Conservation (phyloP, 2,329 filamentous ascomycete genomes). For the Penicillium sp. region DNA sequence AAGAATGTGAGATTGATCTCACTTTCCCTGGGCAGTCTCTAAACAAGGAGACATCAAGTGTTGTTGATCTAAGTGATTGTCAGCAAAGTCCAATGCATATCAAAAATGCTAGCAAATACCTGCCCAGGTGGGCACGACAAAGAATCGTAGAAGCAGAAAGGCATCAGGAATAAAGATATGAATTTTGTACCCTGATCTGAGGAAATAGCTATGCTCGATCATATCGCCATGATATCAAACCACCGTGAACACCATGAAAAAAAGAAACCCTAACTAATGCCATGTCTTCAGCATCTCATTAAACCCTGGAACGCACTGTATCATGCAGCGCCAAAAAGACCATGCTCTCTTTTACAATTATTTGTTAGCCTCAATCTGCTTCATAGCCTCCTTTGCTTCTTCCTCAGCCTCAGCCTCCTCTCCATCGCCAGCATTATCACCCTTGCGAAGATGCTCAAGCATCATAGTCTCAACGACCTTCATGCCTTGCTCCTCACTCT, state of each 20-base stretch:
- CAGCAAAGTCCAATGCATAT: no score
- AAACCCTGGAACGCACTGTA: background rate
- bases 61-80: no score
- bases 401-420: background rate
- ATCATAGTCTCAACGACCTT: constrained; percentile 54
- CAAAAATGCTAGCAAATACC: background rate
- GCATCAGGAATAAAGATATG: no score
- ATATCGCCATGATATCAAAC: constrained; percentile 7
- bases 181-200: constrained; percentile 3
- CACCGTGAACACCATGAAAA: constrained; percentile 4
- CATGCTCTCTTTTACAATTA: background rate
- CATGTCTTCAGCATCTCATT: background rate
- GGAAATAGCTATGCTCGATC: background rate
- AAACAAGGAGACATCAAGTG: no score
- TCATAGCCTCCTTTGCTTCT: no score
- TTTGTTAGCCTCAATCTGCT: background rate
- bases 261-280: background rate
- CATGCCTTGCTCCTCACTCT: constrained; percentile 51
- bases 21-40: no score
- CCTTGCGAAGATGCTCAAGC: constrained; percentile 39
- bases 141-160: background rate
- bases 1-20: no score
- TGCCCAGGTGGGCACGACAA: background rate
- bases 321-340: constrained; percentile 9
- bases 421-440: constrained; percentile 9